A percentile compares a stretch with the other conserved stretches of the same genome.
Conservation (phyloP, 805 yeast genomes). For the Myxozyma sirexii region DNA sequence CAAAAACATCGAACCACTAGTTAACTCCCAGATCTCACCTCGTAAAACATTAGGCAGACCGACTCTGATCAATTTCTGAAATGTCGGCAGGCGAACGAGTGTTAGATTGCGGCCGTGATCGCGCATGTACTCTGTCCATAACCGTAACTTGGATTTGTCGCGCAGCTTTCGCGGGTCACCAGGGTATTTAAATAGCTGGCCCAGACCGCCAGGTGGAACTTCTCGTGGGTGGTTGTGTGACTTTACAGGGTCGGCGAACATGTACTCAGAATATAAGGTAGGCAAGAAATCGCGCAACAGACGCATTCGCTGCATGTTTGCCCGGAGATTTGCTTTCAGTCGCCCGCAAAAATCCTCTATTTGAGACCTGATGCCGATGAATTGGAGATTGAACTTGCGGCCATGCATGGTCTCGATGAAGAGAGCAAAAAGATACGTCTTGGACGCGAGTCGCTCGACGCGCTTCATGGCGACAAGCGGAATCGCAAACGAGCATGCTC, state of each 20-base stretch:
- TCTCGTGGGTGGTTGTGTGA: constrained; percentile 31
- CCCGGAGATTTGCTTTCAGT: constrained; percentile 62
- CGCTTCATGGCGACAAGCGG: constrained; percentile 79
- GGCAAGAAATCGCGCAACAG: constrained; percentile 65
- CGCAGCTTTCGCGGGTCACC: constrained; percentile 78
- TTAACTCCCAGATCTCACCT: constrained; percentile 95
- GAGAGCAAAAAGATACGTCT: constrained; percentile 76
- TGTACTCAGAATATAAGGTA: constrained; percentile 82
- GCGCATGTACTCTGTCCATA: constrained; percentile 91
- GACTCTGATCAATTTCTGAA: constrained; percentile 79
- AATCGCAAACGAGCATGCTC: constrained; percentile 66
- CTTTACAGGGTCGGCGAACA: constrained; percentile 46
- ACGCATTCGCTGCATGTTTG: constrained; percentile 64
- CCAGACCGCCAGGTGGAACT: constrained; percentile 83
- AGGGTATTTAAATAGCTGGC: constrained; percentile 81
- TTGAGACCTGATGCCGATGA: constrained; percentile 75
- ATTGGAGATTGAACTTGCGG: constrained; percentile 63
- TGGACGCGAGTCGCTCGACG: constrained; percentile 81
- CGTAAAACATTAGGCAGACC: constrained; percentile 93
- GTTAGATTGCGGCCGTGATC: constrained; percentile 84
- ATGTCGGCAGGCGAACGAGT: constrained; percentile 70
- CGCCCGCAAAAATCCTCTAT: constrained; percentile 78
- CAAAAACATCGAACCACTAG: constrained; percentile 80
- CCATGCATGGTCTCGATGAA: constrained; percentile 70
- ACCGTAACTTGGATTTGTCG: constrained; percentile 81